These are phyloP conservation scores for Zygotorulaspora danielsina DNA, from an alignment of 805 yeast genomes.

Conservation along the genomic window DNA sequence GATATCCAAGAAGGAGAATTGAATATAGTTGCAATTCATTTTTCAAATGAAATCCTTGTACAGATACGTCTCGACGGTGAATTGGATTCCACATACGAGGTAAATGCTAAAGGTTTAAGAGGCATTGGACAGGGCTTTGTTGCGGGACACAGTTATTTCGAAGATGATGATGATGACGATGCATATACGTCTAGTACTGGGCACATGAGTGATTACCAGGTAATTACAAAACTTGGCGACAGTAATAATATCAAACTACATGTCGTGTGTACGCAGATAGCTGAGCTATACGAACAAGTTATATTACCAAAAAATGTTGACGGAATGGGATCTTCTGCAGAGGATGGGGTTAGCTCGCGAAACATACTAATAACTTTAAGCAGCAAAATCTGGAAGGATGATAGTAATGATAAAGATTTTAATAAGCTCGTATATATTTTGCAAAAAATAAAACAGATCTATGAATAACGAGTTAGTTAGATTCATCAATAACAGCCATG, in stretches of 20 bases:
- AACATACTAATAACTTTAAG: constrained; percentile 43
- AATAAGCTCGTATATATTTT: constrained; percentile 44
- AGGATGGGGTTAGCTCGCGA: constrained; percentile 9
- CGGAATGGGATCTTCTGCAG: constrained; percentile 8
- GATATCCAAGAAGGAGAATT: constrained; percentile 10
- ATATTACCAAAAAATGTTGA: constrained; percentile 21
- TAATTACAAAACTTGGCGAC: constrained; percentile 46
- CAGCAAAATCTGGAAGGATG: constrained; percentile 41
- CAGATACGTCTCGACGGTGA: constrained; percentile 33
- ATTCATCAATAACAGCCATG: constrained; percentile 76
- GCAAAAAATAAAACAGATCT: constrained; percentile 32
- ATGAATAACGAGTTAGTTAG: constrained; percentile 11
- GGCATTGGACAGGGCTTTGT: constrained; percentile 19
- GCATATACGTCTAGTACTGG: constrained; percentile 25
- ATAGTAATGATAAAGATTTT: constrained; percentile 39
- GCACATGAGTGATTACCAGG: constrained; percentile 40
- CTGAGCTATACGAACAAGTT: constrained; percentile 32
- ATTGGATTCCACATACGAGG: constrained; percentile 47
- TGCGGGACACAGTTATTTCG: constrained; percentile 13
- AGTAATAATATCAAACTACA: constrained; percentile 45
- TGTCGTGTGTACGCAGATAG: constrained; percentile 45
- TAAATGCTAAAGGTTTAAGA: constrained; percentile 28
- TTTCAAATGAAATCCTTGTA: constrained; percentile 25
- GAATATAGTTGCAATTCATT: constrained; percentile 23
- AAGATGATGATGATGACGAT: constrained; percentile 20